A percentile compares a stretch with the other conserved stretches of the same genome.
Conservation (phyloP, 148 eudicot genomes). For the Camellia japonica region DNA sequence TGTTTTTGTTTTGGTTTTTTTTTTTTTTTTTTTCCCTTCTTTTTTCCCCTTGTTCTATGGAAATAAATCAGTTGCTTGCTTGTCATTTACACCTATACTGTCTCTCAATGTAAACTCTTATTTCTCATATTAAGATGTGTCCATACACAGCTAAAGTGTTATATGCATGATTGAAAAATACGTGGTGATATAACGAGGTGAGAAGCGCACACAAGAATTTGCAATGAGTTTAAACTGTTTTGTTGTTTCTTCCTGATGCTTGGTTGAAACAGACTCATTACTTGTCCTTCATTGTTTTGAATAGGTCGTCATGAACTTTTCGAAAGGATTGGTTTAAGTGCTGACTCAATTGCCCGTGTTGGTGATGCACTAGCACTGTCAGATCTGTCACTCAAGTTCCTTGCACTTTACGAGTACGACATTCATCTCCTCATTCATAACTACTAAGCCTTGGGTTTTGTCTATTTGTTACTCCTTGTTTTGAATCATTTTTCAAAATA, state of each 20-base stretch:
- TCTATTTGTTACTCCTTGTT: neutral
- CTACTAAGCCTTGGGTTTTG: neutral
- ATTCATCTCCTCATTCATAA: neutral
- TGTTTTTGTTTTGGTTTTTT: neutral
- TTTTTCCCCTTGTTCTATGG: neutral
- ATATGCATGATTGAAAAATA: neutral
- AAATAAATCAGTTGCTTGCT: neutral
- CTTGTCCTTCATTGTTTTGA: neutral
- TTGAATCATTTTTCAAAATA: neutral
- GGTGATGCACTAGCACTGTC: slow-evolving; percentile 83
- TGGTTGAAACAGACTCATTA: slow-evolving; percentile 9
- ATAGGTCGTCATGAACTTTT: slow-evolving; percentile 79
- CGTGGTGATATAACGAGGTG: neutral
- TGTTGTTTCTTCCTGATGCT: neutral
- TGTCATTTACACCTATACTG: neutral
- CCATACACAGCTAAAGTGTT: neutral
- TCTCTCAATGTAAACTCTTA: neutral
- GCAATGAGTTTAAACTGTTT: neutral
- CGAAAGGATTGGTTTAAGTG: slow-evolving; percentile 65
- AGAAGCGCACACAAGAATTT: neutral
- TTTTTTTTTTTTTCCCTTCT: neutral
- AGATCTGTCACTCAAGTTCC: slow-evolving; percentile 72
- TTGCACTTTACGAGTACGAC: slow-evolving; percentile 73
- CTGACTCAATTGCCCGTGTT: slow-evolving; percentile 70
- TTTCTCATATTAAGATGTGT: neutral